Conservation (phyloP, 345 rosid species). For the Moricandia arvensis region DNA sequence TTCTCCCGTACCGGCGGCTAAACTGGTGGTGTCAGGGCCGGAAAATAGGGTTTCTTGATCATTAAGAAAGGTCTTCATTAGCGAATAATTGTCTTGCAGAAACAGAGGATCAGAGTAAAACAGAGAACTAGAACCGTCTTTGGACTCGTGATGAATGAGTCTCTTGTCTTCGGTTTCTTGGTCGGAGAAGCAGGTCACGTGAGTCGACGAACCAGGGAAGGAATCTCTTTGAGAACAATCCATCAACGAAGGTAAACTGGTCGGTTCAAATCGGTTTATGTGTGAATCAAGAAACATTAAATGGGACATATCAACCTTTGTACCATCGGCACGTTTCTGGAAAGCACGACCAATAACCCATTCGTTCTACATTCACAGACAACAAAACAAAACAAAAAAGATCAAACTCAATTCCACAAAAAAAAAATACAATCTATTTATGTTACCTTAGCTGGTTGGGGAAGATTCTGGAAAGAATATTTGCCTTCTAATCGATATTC, state of each 20-base stretch:
- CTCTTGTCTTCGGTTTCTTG: slow-evolving; percentile 40
- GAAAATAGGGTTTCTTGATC: slow-evolving; percentile 33
- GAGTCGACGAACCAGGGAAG: slow-evolving; percentile 33
- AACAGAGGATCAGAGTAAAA: slow-evolving; percentile 47
- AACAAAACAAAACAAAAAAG: neutral
- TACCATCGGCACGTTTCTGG: slow-evolving; percentile 56
- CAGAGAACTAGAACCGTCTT: slow-evolving; percentile 37
- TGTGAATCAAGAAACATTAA: slow-evolving; percentile 36
- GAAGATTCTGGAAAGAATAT: slow-evolving; percentile 51
- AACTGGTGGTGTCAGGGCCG: slow-evolving; percentile 28
- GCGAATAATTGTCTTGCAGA: slow-evolving; percentile 50
- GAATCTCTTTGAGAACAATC: slow-evolving; percentile 48
- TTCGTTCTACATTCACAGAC: slow-evolving; percentile 56
- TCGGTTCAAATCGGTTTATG: slow-evolving; percentile 29
- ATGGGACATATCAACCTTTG: slow-evolving; percentile 48
- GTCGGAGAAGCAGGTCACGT: slow-evolving; percentile 96
- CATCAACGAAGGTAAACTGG: slow-evolving; percentile 57
- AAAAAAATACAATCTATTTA: neutral
- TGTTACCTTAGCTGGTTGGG: slow-evolving; percentile 57
- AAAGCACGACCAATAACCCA: slow-evolving; percentile 80
- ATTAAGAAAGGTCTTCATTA: slow-evolving; percentile 50
- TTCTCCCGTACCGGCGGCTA: slow-evolving; percentile 37
- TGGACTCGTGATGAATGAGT: slow-evolving; percentile 36
- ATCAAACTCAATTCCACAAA: neutral
- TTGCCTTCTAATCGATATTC: slow-evolving; percentile 79